These are phyloP conservation scores for Lotus japonicus DNA, from an alignment of 306 rosid genomes.

Conservation along the genomic window DNA sequence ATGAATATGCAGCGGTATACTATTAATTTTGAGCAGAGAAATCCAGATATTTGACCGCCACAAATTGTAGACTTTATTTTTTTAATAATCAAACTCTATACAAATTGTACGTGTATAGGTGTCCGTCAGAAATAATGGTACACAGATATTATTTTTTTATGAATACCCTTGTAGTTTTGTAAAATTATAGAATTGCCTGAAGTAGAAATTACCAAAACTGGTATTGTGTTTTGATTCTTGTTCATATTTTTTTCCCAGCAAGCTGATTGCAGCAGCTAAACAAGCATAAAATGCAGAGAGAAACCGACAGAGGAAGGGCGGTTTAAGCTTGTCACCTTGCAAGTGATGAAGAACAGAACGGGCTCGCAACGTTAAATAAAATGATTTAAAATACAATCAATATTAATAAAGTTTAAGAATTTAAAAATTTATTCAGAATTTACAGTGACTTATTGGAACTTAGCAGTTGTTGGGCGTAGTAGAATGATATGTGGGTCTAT, in stretches of 20 bases:
- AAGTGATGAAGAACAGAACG: constrained; percentile 31
- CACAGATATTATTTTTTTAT: no score
- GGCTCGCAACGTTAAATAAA: constrained; percentile 34
- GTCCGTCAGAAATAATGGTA: no score
- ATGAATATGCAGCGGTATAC: no score
- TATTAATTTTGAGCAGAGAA: no score
- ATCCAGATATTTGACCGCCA: no score
- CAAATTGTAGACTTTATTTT: no score
- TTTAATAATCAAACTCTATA: no score
- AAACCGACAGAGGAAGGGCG: constrained; percentile 52
- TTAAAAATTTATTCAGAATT: constrained; percentile 13
- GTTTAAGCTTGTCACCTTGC: constrained; percentile 42
- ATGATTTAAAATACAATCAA: background rate
- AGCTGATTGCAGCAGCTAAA: background rate
- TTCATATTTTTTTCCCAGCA: background rate
- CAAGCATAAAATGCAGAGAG: constrained; percentile 19
- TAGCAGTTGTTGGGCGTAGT: constrained; percentile 7
- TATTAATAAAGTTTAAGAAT: background rate
- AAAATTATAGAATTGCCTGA: background rate
- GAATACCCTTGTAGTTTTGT: no score
- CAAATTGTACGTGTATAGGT: no score
- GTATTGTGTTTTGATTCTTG: background rate
- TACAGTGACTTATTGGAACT: background rate
- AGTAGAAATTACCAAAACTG: background rate
- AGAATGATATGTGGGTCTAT: constrained; percentile 44